Base-by-base conservation (phyloP, 352 stramenopile species). In the Pythium aristosporum region DNA sequence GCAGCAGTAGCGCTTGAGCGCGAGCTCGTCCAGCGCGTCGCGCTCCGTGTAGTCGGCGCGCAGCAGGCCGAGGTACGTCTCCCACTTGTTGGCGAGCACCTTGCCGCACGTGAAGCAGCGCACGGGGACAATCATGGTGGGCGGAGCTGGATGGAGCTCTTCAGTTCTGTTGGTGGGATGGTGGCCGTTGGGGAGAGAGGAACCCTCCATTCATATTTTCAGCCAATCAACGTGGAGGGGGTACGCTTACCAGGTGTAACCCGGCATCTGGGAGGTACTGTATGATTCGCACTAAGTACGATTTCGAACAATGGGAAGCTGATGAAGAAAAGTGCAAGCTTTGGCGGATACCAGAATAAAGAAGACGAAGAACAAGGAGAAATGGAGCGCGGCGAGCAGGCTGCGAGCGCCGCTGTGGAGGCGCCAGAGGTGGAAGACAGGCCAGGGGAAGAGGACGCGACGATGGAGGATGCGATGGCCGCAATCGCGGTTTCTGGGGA, bases 81-180 rank as follows among this genome's bases (percentile, higher is more conserved):
- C 97, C 96, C 96, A 99, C 85, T 99, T 99, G 85, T 99, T 99
- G 55, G 97, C 98, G 75, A 99, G 98, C 72, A 99, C 94, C 81
- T 99, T 99, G 68, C 97, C 97, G 80, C 97, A 99, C 57, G 97
- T 99, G 82, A 99, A 99, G 87, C 97, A 99, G 70, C 97, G 92
- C 68, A 99, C 98, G 23, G 97, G 98, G 65, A 99, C 98, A 74
- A 99, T 99, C 97, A 99, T 98, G 37, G 53, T 77, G 9, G 15
- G 5, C 6, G 10, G 28, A 20, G 48, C 4, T 15, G n/a, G n/a
- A n/a, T 30, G 49, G 30, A 30, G 18, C 12, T 34, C 10, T 41
- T 15, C 21, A 8, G 53, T 0, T 30, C 2, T 21, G 13, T 30
- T 16, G 30, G 25, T 34, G 20, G 34, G 34, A 13, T n/a, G 36